A percentile compares a stretch with the other conserved stretches of the same genome.
Conservation (phyloP, 2,329 filamentous ascomycete genomes). For the Trichophyton equinum region DNA sequence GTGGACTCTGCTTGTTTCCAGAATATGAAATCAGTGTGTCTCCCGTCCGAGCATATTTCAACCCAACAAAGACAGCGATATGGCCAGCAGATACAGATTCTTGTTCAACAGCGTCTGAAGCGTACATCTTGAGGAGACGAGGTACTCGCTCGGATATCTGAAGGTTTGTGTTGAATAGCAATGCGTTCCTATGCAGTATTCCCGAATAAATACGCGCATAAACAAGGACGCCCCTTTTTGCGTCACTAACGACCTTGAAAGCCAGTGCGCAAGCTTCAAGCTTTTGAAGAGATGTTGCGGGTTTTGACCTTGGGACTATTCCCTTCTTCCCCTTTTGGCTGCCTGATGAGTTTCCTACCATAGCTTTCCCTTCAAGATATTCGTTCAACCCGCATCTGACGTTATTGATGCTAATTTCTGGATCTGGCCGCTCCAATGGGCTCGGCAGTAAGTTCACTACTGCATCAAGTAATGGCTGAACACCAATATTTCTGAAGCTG, state of each 20-base stretch:
- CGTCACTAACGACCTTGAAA: conserved; percentile 90
- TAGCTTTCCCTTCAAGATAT: conserved; percentile 36
- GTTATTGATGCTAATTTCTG: conserved; percentile 57
- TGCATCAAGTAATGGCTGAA: conserved; percentile 80
- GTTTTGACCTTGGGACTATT: conserved; percentile 35
- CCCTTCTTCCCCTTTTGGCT: conserved; percentile 34
- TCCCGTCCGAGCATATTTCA: conserved; percentile 84
- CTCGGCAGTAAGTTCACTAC: conserved; percentile 78
- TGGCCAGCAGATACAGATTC: conserved; percentile 69
- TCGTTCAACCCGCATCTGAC: conserved; percentile 43
- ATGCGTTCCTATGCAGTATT: conserved; percentile 56
- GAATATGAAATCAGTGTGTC: conserved; percentile 75
- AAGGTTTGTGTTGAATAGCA: conserved; percentile 79
- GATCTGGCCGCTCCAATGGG: conserved; percentile 65
- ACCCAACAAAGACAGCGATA: conserved; percentile 82
- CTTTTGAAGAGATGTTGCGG: conserved; percentile 38
- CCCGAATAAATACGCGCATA: conserved; percentile 90
- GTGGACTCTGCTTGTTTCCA: conserved; percentile 50
- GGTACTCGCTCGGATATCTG: conserved; percentile 66
- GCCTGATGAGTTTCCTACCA: conserved; percentile 25
- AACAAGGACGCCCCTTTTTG: conserved; percentile 72
- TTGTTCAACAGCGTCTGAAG: conserved; percentile 74
- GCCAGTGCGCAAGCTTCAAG: conserved; percentile 58
- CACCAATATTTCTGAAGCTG: conserved; percentile 86
- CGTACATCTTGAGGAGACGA: conserved; percentile 78